Base-by-base conservation (phyloP, 2,329 filamentous ascomycete species). In the Anisogramma anomala region DNA sequence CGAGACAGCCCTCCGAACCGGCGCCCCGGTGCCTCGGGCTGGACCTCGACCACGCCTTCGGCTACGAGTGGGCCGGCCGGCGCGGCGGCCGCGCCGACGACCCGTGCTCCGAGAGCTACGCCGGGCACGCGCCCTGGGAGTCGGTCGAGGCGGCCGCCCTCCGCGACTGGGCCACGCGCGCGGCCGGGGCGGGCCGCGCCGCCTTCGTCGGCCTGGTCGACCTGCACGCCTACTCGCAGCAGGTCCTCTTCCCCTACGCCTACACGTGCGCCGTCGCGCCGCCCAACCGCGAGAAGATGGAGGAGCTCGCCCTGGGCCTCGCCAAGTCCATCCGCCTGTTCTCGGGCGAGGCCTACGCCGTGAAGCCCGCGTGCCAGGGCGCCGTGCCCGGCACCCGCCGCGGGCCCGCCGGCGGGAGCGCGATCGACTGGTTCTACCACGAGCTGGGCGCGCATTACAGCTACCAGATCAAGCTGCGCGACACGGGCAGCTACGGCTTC, bases 341-440 rank as follows among this genome's bases (percentile, higher is more conserved):
- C 0, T 82, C 77, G 35, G 83, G 82, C 36, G 82, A 91, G 55
- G 65, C 70, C 5, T 87, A 91, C 56, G 78, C 74, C 7, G 82
- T 94, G 19, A 75, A 79, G 3, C 86, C 86, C 1, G 91, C 91
- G 1, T 98, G 91, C 53, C 82, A 93, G 57, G 86, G 85, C 13
- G 82, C 84, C 14, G 72, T 83, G 51, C 43, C 43, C 41, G 49
- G 52, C 39, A 55, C 52, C 53, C 51, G 55, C 19, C 33, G n/a
- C 11, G 22, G 36, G 3, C 8, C 35, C 0, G 77, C 80, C 3
- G 88, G 89, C 28, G 89, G 89, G 3, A 88, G 84, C 36, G 85
- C 84, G 1, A 77, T 96, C 31, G 91, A 96, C 61, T 96, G 84
- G 78, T 94, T 98, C 61, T 94, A 94, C 58, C 84, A 94, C 52